These are phyloP conservation scores for Cercospora zeina DNA, from an alignment of 2,329 filamentous ascomycete species.

Conservation along the genomic window DNA sequence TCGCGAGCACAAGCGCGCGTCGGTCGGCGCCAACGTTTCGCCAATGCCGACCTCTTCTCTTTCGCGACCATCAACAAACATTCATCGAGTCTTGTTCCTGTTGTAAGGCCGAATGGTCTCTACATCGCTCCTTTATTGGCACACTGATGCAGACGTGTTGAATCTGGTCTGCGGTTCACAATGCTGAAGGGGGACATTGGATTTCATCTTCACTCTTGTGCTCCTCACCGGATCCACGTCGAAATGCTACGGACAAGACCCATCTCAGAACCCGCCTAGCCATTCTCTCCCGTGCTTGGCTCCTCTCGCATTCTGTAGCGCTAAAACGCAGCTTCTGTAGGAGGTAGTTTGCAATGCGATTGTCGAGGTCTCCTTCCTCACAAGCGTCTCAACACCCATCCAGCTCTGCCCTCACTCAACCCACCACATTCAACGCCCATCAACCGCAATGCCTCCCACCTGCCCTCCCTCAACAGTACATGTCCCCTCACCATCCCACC, in stretches of 20 bases:
- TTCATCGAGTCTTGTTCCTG: not conserved
- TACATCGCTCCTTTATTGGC: not conserved
- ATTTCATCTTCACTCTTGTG: not conserved
- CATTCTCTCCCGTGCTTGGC: no score
- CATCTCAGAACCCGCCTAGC: no score
- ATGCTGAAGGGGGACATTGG: not conserved
- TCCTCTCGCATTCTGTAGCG: no score
- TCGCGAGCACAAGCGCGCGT: conserved; percentile 12
- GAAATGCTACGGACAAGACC: no score
- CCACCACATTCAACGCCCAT: not conserved
- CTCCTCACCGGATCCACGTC: no score
- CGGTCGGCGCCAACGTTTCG: conserved; percentile 1
- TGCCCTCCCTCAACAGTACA: not conserved
- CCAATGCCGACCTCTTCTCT: conserved; percentile 2
- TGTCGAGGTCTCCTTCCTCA: no score
- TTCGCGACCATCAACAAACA: not conserved
- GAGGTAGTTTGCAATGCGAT: no score
- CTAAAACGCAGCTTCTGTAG: no score
- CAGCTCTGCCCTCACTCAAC: no score
- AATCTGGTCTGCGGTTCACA: not conserved
- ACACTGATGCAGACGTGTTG: not conserved
- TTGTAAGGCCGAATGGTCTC: not conserved
- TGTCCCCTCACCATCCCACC: not conserved
- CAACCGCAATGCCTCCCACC: not conserved
- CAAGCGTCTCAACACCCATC: no score